A percentile compares a stretch with the other conserved stretches of the same genome.
These are phyloP conservation scores for Blastobotrys attinorum DNA, from an alignment of 805 yeast species.

Conservation along the genomic window DNA sequence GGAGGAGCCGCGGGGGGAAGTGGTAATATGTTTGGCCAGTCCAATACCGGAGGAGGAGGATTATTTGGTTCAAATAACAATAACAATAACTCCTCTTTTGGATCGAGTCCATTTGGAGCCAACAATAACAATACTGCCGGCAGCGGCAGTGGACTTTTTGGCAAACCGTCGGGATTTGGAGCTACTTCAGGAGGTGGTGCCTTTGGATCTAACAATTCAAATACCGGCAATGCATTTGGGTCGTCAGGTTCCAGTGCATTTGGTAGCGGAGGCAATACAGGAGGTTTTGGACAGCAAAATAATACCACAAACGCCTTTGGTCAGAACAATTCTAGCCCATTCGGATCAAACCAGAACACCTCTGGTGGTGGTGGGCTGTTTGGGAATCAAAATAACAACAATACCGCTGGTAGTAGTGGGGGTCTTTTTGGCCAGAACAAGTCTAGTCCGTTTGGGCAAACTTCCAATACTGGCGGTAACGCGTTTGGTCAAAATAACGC, in stretches of 20 bases:
- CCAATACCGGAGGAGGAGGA: conserved; percentile 23
- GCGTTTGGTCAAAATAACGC: conserved; percentile 16
- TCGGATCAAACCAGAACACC: conserved; percentile 15
- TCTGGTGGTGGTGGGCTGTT: conserved; percentile 20
- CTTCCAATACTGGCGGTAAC: conserved; percentile 10
- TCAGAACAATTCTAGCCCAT: conserved; percentile 5
- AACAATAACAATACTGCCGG: conserved; percentile 19
- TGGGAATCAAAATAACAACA: conserved; percentile 9
- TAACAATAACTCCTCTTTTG: conserved; percentile 25
- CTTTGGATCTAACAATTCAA: conserved; percentile 27
- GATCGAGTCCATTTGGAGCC: conserved; percentile 26
- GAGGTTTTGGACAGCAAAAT: conserved; percentile 27
- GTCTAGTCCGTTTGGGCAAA: conserved; percentile 12
- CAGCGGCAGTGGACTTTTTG: conserved; percentile 26
- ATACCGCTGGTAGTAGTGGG: conserved; percentile 10
- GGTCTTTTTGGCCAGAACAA: conserved; percentile 19
- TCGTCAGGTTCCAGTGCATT: conserved; percentile 1
- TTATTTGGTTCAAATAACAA: conserved; percentile 31
- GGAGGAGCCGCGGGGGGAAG: conserved; percentile 20
- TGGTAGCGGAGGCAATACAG: conserved; percentile 15
- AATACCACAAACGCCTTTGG: too few species aligned
- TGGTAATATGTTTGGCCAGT: conserved; percentile 25
- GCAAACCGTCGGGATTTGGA: conserved; percentile 24
- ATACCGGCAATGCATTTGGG: conserved; percentile 7
- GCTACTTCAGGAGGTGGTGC: conserved; percentile 24